A percentile compares a stretch with the other conserved stretches of the same genome.
These are phyloP conservation scores for Talaromyces albobiverticillius DNA, from an alignment of 2,329 filamentous ascomycete genomes.

Conservation along the genomic window DNA sequence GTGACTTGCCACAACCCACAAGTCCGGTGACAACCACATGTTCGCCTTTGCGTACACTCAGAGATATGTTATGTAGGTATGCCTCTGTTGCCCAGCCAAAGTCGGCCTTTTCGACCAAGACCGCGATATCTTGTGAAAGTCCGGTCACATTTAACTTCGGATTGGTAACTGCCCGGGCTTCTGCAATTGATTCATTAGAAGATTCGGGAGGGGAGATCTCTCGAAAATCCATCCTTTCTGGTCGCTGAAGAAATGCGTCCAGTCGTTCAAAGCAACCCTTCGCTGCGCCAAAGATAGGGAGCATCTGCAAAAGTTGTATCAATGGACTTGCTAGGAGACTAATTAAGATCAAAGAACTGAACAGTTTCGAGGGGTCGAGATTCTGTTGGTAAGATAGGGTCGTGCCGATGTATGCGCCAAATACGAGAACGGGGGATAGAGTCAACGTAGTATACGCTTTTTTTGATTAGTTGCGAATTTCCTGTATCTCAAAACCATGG, in stretches of 20 bases:
- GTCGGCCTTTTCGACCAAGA: neutral
- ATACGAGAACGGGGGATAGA: neutral
- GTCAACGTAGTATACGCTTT: constrained; percentile 1
- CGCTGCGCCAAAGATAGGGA: neutral
- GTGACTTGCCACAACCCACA: neutral
- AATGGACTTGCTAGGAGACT: neutral
- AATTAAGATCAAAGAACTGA: neutral
- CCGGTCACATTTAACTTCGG: neutral
- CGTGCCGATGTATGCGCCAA: neutral
- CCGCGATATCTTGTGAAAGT: neutral
- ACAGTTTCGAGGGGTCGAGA: neutral
- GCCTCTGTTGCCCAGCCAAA: neutral
- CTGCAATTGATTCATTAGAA: neutral
- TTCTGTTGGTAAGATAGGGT: neutral
- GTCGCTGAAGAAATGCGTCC: constrained; percentile 1
- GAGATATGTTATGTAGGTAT: neutral
- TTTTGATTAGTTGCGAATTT: neutral
- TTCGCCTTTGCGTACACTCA: neutral
- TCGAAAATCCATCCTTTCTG: neutral
- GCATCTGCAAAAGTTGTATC: neutral
- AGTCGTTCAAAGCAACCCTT: constrained; percentile 1
- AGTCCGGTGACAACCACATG: neutral
- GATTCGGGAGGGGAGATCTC: neutral
- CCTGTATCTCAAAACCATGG: neutral
- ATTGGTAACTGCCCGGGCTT: neutral